These are phyloP conservation scores for Amphibolis antarctica DNA, from an alignment of 106 monocot species.

Conservation along the genomic window DNA sequence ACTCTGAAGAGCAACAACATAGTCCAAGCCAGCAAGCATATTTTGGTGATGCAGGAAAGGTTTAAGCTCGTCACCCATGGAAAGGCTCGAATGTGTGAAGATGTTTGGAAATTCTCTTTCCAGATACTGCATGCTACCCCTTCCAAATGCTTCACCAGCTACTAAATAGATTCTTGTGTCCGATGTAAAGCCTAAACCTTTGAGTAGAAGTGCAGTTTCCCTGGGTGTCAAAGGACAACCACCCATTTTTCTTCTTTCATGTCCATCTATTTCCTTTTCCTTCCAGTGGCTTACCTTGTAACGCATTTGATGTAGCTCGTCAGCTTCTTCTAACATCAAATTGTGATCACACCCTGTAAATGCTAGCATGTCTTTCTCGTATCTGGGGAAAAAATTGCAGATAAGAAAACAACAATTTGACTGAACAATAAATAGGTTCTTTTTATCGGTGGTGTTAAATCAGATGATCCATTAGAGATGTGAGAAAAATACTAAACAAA, in stretches of 20 bases:
- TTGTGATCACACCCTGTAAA: slow-evolving; percentile 81
- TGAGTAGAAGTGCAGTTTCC: slow-evolving; percentile 82
- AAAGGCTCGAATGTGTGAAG: slow-evolving; percentile 54
- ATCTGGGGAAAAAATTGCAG: slow-evolving; percentile 30
- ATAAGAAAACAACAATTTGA: not conserved
- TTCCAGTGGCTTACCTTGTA: slow-evolving; percentile 90
- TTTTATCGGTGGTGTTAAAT: not conserved
- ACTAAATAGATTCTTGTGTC: slow-evolving; percentile 85
- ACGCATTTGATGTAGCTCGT: slow-evolving; percentile 73
- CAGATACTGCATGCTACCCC: slow-evolving; percentile 74
- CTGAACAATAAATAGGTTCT: not conserved
- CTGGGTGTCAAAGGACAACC: slow-evolving; percentile 87
- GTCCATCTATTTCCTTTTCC: slow-evolving; percentile 84
- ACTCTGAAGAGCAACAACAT: slow-evolving; percentile 79
- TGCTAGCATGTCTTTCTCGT: slow-evolving; percentile 94
- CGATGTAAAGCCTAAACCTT: slow-evolving; percentile 71
- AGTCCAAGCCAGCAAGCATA: slow-evolving; percentile 95
- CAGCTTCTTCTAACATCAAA: slow-evolving; percentile 62
- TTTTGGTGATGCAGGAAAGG: slow-evolving; percentile 73
- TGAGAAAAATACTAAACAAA: too few species aligned
- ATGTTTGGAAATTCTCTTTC: slow-evolving; percentile 62
- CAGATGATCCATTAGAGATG: not conserved
- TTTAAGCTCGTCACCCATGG: slow-evolving; percentile 53
- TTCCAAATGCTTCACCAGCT: slow-evolving; percentile 83
- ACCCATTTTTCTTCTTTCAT: slow-evolving; percentile 51